Evolutionary conservation across 2,329 filamentous ascomycete species (phyloP).

Genomic region (Leptographium radiaticola): DNA sequence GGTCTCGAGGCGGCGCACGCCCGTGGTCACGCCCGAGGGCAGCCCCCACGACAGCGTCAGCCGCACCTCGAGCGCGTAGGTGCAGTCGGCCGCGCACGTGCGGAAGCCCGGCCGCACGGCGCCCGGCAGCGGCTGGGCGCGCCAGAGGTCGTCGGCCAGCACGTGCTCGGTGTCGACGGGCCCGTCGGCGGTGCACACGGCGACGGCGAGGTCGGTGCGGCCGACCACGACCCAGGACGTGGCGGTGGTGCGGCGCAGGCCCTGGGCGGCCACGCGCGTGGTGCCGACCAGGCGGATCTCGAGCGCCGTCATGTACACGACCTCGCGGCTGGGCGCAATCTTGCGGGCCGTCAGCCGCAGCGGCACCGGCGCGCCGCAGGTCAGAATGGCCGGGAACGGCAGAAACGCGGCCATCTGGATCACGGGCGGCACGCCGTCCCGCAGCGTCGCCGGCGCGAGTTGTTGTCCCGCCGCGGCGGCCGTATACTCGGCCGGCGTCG

Average conservation of each 20-base stretch:
- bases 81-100: slow-evolving; percentile 74
- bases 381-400: slow-evolving; percentile 77
- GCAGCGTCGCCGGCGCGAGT: background rate
- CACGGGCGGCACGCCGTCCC: background rate
- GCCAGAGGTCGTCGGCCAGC: slow-evolving; percentile 64
- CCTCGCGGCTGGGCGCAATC: slow-evolving; percentile 52
- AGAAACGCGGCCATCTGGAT: slow-evolving; percentile 50
- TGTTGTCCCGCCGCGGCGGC: background rate
- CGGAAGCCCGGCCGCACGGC: slow-evolving; percentile 77
- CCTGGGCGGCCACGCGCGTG: slow-evolving; percentile 68
- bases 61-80: slow-evolving; percentile 73
- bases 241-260: slow-evolving; percentile 55
- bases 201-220: slow-evolving; percentile 56
- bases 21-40: slow-evolving; percentile 20
- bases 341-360: slow-evolving; percentile 71
- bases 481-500: background rate
- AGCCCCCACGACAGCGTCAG: slow-evolving; percentile 66
- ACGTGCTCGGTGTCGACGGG: slow-evolving; percentile 52
- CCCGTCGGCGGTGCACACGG: slow-evolving; percentile 47
- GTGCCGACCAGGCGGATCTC: slow-evolving; percentile 72
- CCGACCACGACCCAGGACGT: slow-evolving; percentile 66
- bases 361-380: slow-evolving; percentile 76
- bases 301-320: slow-evolving; percentile 62
- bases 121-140: slow-evolving; percentile 58
- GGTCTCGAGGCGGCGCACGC: background rate